Percentiles rank a stretch among this genome's conserved stretches.
phyloP scores from a whole-genome alignment of 768 basidiomycete species.

The Pisolithus albus region DNA sequence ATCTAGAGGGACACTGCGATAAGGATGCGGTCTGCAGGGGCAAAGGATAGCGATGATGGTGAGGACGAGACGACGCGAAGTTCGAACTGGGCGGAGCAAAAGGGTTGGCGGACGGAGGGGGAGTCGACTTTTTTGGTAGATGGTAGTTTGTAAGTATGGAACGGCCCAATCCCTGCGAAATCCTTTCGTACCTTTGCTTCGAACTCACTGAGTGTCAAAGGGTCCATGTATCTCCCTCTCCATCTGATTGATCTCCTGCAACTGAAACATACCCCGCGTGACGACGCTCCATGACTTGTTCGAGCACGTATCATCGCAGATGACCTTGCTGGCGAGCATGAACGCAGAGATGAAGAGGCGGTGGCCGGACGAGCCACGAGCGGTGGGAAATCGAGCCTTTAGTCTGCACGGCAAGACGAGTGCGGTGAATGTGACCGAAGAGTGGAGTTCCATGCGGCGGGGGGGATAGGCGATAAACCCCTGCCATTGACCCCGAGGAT shows the following conservation, averaged over 20 bases:
- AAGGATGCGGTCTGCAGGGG: constrained; percentile 20
- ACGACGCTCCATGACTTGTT: constrained; percentile 92
- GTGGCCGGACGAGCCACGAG: constrained; percentile 67
- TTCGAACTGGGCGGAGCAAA: constrained; percentile 27
- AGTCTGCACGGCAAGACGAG: constrained; percentile 53
- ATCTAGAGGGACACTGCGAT: too few species aligned
- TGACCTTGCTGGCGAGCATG: constrained; percentile 70
- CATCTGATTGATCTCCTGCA: constrained; percentile 78
- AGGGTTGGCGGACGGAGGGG: constrained; percentile 25
- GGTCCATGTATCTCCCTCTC: constrained; percentile 73
- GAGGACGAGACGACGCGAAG: constrained; percentile 23
- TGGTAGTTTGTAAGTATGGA: constrained; percentile 56
- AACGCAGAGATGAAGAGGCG: constrained; percentile 66
- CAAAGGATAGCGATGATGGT: constrained; percentile 24
- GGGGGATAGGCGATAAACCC: too few species aligned
- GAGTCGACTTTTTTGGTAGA: constrained; percentile 56
- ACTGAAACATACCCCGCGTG: constrained; percentile 76
- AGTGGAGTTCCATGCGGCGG: too few species aligned
- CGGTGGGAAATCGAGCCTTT: constrained; percentile 67
- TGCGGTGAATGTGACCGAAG: not conserved
- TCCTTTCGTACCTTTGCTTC: constrained; percentile 55
- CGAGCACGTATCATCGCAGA: constrained; percentile 90
- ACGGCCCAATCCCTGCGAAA: constrained; percentile 49
- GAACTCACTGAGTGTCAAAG: constrained; percentile 52
- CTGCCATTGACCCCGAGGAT: constrained; percentile 18